Evolutionary conservation across 805 yeast species (phyloP).

Genomic region (Saccharomycopsis javanensis): DNA sequence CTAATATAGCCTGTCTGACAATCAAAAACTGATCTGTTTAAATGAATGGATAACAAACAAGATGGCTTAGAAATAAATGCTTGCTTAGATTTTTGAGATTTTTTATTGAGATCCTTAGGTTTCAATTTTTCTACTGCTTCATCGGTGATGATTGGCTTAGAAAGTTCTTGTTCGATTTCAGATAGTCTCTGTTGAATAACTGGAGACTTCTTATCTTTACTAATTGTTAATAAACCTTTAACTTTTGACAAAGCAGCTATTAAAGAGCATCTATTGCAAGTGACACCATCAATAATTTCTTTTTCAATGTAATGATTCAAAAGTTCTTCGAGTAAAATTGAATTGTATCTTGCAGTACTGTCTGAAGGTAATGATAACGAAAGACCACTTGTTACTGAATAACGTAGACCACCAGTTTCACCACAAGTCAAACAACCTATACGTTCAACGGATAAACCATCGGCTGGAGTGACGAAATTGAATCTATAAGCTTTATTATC

Average conservation of each 20-base stretch:
- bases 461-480: conserved; percentile 76
- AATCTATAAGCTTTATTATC: conserved; percentile 40
- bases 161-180: conserved; percentile 43
- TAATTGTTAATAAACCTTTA: background rate
- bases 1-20: conserved; percentile 72
- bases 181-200: conserved; percentile 31
- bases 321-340: conserved; percentile 38
- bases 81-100: conserved; percentile 77
- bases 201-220: conserved; percentile 17
- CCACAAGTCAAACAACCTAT: conserved; percentile 89
- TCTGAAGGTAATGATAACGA: conserved; percentile 56
- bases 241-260: conserved; percentile 24
- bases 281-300: conserved; percentile 86
- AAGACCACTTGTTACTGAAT: conserved; percentile 66
- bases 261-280: conserved; percentile 80
- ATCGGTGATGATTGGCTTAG: conserved; percentile 66
- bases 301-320: conserved; percentile 62
- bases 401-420: conserved; percentile 86
- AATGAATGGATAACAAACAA: conserved; percentile 71
- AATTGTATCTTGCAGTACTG: conserved; percentile 30
- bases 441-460: conserved; percentile 79
- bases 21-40: conserved; percentile 89
- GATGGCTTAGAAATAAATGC: conserved; percentile 74
- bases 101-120: conserved; percentile 62
- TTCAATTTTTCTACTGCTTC: conserved; percentile 65